These are phyloP conservation scores for Fusarium keratoplasticum DNA, from an alignment of 2,329 filamentous ascomycete genomes.

Conservation along the genomic window DNA sequence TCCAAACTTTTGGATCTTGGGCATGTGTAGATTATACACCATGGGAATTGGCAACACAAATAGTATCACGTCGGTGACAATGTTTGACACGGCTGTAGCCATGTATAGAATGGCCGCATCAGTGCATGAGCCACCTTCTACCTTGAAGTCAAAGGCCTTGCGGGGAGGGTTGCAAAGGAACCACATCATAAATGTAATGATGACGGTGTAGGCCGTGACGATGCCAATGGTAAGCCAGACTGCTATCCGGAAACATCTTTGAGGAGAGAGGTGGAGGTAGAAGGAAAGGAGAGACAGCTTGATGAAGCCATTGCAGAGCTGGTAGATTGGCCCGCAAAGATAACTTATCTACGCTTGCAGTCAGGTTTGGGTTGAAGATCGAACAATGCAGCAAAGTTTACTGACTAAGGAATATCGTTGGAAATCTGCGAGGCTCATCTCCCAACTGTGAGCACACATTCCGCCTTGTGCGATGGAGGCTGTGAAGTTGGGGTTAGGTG, in stretches of 20 bases:
- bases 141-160: slow-evolving; percentile 37
- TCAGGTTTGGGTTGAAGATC: neutral
- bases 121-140: slow-evolving; percentile 51
- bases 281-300: slow-evolving; percentile 53
- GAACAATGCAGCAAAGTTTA: neutral
- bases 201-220: slow-evolving; percentile 45
- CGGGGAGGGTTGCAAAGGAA: slow-evolving; percentile 40
- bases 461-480: slow-evolving; percentile 6
- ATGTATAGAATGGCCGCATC: slow-evolving; percentile 60
- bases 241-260: slow-evolving; percentile 45
- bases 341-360: slow-evolving; percentile 29
- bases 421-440: slow-evolving; percentile 36
- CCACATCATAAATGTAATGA: slow-evolving; percentile 41
- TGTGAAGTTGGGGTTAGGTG: neutral
- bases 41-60: slow-evolving; percentile 60
- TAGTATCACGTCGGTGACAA: slow-evolving; percentile 59
- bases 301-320: slow-evolving; percentile 49
- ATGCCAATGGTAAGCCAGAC: slow-evolving; percentile 47
- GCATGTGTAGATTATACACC: slow-evolving; percentile 57
- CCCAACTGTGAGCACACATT: slow-evolving; percentile 38
- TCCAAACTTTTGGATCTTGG: slow-evolving; percentile 57
- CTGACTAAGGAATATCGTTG: slow-evolving; percentile 37
- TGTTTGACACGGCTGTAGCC: slow-evolving; percentile 59
- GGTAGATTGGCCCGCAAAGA: slow-evolving; percentile 47
- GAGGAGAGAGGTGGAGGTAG: slow-evolving; percentile 52